Conservation (phyloP, 1,284 basidiomycete species). For the Rhodofomes roseus region DNA sequence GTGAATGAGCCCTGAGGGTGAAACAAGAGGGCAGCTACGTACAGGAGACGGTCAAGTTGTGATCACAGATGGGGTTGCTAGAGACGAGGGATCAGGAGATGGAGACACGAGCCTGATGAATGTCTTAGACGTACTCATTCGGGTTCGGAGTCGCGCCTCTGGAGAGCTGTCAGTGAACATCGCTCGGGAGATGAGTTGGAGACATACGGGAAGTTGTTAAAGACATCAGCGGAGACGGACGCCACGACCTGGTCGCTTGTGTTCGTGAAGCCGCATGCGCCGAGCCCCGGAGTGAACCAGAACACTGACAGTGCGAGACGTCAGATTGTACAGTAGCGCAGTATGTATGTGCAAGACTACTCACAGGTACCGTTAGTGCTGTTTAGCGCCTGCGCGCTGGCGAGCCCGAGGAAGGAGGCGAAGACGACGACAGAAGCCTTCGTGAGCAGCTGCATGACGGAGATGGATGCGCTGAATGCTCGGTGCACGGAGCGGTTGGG, state of each 20-base stretch:
- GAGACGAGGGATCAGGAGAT: background rate
- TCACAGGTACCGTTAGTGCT: slow-evolving; percentile 1
- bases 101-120: background rate
- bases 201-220: slow-evolving; percentile 37
- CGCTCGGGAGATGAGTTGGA: too few relatives aligned
- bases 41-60: slow-evolving; percentile 26
- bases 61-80: slow-evolving; percentile 29
- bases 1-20: background rate
- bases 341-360: too few relatives aligned
- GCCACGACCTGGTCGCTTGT: slow-evolving; percentile 36
- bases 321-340: background rate
- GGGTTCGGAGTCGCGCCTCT: slow-evolving; percentile 18
- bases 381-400: background rate
- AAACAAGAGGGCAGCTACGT: slow-evolving; percentile 4
- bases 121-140: slow-evolving; percentile 17
- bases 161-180: background rate
- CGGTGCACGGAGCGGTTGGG: too few relatives aligned
- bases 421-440: background rate
- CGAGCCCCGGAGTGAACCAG: slow-evolving; percentile 35
- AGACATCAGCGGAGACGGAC: slow-evolving; percentile 35
- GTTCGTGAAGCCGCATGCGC: slow-evolving; percentile 42
- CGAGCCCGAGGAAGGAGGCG: background rate
- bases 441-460: background rate
- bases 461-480: slow-evolving; percentile 6
- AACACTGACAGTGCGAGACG: slow-evolving; percentile 25